Percentiles rank a stretch among this genome's conserved stretches.
Evolutionary conservation across 2,329 filamentous ascomycete species (phyloP).

Genomic region (Colletotrichum incanum): DNA sequence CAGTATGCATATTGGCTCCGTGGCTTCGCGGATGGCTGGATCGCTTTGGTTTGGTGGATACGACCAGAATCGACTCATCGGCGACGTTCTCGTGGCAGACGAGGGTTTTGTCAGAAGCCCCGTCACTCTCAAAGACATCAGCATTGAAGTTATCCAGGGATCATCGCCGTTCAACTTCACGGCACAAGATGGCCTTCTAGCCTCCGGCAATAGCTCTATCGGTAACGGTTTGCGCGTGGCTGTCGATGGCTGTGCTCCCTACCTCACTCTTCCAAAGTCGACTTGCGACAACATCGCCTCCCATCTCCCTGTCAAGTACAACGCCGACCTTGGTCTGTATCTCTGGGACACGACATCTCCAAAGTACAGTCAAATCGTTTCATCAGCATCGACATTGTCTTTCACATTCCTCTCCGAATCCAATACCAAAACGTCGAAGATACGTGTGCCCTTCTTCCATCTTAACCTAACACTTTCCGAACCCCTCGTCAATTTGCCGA

Average conservation of each 20-base stretch:
- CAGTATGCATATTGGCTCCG: conserved; percentile 60
- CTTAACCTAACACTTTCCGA: conserved; percentile 56
- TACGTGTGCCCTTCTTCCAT: conserved; percentile 50
- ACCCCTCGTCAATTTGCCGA: conserved; percentile 52
- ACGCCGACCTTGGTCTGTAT: conserved; percentile 56
- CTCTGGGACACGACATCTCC: conserved; percentile 56
- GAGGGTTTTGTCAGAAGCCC: conserved; percentile 44
- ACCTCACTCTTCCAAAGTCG: conserved; percentile 57
- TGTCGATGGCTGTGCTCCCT: conserved; percentile 56
- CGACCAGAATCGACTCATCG: conserved; percentile 57
- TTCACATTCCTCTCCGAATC: conserved; percentile 56
- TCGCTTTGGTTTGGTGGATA: conserved; percentile 60
- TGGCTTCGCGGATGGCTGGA: conserved; percentile 49
- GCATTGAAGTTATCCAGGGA: conserved; percentile 58
- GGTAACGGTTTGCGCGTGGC: conserved; percentile 49
- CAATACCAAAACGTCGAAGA: conserved; percentile 47
- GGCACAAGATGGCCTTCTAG: conserved; percentile 48
- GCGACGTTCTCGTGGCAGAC: conserved; percentile 49
- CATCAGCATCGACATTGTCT: conserved; percentile 57
- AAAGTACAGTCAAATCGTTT: conserved; percentile 55
- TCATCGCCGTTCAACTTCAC: conserved; percentile 57
- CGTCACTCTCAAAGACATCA: conserved; percentile 56
- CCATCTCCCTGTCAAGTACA: conserved; percentile 56
- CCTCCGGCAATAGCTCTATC: conserved; percentile 48
- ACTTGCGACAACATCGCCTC: conserved; percentile 58